Evolutionary conservation across 1,284 basidiomycete genomes (phyloP).

Genomic region (Mycosarcoma maydis): DNA sequence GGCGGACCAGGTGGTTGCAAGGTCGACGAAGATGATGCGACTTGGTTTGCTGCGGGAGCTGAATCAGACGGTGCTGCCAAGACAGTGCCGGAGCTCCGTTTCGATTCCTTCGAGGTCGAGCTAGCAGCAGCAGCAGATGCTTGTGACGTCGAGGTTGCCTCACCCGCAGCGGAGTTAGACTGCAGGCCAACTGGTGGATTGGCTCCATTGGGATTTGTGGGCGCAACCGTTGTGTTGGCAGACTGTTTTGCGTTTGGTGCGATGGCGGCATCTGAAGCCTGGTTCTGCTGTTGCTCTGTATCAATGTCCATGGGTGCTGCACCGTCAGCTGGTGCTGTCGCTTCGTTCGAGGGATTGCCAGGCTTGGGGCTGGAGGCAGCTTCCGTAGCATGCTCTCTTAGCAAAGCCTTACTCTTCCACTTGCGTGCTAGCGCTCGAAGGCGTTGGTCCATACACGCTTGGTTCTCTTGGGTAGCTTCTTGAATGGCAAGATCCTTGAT

Average conservation of each 20-base stretch:
- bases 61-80: not conserved
- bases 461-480: constrained; percentile 20
- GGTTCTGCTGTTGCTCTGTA: not conserved
- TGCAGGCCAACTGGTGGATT: too few relatives aligned
- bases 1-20: not conserved
- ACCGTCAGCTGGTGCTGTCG: not conserved
- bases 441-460: constrained; percentile 20
- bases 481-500: constrained; percentile 20
- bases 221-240: too few relatives aligned
- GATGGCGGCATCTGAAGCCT: not conserved
- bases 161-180: too few relatives aligned
- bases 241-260: too few relatives aligned
- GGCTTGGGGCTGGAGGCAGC: not conserved
- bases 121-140: not conserved
- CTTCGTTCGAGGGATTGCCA: not conserved
- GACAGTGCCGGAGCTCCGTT: not conserved
- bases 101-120: not conserved
- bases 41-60: not conserved
- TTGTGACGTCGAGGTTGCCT: too few relatives aligned
- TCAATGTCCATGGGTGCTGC: constrained; percentile 22
- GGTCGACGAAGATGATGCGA: too few relatives aligned
- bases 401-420: constrained; percentile 8
- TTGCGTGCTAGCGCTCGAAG: constrained; percentile 10
- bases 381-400: not conserved
- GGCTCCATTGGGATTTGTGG: too few relatives aligned